These are phyloP conservation scores for Fusarium algeriense DNA, from an alignment of 2,329 filamentous ascomycete species.

Conservation along the genomic window DNA sequence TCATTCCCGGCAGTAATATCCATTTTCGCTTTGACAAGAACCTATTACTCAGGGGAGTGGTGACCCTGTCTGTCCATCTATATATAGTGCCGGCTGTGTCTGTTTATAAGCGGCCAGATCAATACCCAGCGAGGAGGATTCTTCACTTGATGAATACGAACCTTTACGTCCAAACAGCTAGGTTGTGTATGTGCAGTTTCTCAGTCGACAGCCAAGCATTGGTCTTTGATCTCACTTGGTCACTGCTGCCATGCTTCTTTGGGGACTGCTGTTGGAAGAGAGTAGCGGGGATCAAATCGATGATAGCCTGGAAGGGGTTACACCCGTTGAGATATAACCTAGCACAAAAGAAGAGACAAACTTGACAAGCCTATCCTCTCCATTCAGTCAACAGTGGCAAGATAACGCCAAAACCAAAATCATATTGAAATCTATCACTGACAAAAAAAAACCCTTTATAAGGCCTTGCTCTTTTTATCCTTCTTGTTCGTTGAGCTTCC, in stretches of 20 bases:
- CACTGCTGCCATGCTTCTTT: background rate
- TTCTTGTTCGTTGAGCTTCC: conserved; percentile 43
- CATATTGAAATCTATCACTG: conserved; percentile 1
- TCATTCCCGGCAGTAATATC: background rate
- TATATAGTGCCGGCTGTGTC: background rate
- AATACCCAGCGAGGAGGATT: background rate
- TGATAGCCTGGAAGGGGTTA: background rate
- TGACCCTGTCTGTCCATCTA: background rate
- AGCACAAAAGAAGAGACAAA: background rate
- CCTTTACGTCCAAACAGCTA: background rate
- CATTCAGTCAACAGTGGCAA: background rate
- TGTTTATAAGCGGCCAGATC: background rate
- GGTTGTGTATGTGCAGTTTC: background rate
- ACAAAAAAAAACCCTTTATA: conserved; percentile 20
- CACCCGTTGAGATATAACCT: background rate
- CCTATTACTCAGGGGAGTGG: background rate
- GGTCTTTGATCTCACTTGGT: background rate
- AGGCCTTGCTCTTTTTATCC: conserved; percentile 52
- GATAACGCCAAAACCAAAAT: background rate
- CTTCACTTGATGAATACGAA: background rate
- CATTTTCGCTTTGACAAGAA: background rate
- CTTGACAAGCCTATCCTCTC: background rate
- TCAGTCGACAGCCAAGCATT: background rate
- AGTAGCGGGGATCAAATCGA: too few species aligned
- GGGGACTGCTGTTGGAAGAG: too few species aligned